Conservation (phyloP, 164 flowering plant species). For the Saururus chinensis region DNA sequence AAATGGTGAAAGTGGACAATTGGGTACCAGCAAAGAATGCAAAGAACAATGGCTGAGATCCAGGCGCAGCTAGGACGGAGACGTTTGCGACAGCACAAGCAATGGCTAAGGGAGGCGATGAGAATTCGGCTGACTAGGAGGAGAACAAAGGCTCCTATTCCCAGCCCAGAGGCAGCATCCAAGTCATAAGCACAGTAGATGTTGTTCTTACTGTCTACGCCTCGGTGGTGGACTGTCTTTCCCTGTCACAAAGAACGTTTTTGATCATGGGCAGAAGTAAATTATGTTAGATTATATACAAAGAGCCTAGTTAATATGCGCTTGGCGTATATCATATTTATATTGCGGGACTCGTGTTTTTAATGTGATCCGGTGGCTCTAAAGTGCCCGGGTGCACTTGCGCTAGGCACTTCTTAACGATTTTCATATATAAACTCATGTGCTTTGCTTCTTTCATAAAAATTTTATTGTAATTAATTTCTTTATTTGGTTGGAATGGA, state of each 20-base stretch:
- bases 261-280: too few species aligned
- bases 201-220: constrained; percentile 23
- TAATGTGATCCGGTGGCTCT: too few species aligned
- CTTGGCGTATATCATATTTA: too few species aligned
- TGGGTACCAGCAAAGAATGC: neutral
- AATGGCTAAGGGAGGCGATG: constrained; percentile 60
- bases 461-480: too few species aligned
- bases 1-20: neutral
- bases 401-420: too few species aligned
- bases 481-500: too few species aligned
- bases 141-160: constrained; percentile 70
- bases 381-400: too few species aligned
- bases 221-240: neutral
- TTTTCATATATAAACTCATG: too few species aligned
- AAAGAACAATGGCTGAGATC: neutral
- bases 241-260: constrained; percentile 35
- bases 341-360: too few species aligned
- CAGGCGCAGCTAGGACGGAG: neutral
- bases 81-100: constrained; percentile 82
- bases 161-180: constrained; percentile 75
- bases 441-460: too few species aligned
- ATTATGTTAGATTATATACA: too few species aligned
- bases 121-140: constrained; percentile 55
- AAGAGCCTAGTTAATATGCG: too few species aligned
- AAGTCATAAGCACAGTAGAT: constrained; percentile 70